Evolutionary conservation across 495 filamentous ascomycete species (phyloP), one percentile per base, ranked within the genome.

Genomic region (Immersiella caudata): DNA sequence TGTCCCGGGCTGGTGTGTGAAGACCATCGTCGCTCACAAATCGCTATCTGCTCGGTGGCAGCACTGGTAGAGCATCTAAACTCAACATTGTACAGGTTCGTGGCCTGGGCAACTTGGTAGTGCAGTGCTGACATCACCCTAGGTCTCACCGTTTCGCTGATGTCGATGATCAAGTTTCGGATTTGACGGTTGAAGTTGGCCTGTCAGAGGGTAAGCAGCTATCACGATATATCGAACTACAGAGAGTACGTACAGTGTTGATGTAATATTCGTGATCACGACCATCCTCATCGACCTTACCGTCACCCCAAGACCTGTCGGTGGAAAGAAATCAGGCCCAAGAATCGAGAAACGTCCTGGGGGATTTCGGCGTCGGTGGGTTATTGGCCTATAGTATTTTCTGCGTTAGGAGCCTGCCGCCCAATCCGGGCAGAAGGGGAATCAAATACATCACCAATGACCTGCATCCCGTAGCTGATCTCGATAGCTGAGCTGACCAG

Each of bases 181-280:
- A 97, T 81, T 70, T 94, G 90, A 29, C 94, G 92, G 84, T 91
- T 96, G 83, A 98, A 98, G 81, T 96, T 96, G 85, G 95, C 96
- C 78, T 94, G 52, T 55, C 52, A 55, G 11, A 22, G 22, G 52
- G n/a, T n/a, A n/a, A n/a, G n/a, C n/a, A n/a, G n/a, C n/a, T n/a
- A n/a, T n/a, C n/a, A n/a, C n/a, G n/a, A n/a, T n/a, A n/a, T n/a
- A n/a, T n/a, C n/a, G n/a, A n/a, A n/a, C n/a, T n/a, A n/a, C n/a
- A n/a, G n/a, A n/a, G n/a, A n/a, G n/a, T n/a, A 12, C 52, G 20
- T 11, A 55, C 55, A 6, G 55, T 89, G 75, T 95, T 94, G 68
- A 89, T 52, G 27, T 64, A 64, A 25, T 58, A 85, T 68, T 86
- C 80, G 9, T 60, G 29, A 33, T 59, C 64, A 26, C 20, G 33